Base-by-base conservation (phyloP, 495 filamentous ascomycete genomes). In the Talaromyces ruber region DNA sequence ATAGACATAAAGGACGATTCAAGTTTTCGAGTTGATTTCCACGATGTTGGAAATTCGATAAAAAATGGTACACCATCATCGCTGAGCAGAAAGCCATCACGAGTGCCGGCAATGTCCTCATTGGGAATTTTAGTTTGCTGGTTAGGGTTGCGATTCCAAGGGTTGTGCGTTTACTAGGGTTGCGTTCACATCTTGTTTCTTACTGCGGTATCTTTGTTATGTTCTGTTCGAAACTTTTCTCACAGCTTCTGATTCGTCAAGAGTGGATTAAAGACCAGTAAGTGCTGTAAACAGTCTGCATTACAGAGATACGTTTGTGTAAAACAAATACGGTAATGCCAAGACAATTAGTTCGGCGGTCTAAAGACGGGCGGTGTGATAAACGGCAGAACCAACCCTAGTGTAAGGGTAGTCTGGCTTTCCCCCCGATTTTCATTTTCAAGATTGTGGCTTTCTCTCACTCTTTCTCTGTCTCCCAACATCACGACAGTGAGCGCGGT, bases 341-440 rank as follows among this genome's bases (percentile, higher is more conserved):
- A 22, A 22, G 51, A 6, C 24, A 6, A 6, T 54, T 22, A 54
- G n/a, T 28, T 25, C 3, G 28, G 5, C 21, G 16, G 22, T 6
- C 7, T n/a, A 14, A 30, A 4, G 16, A 6, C 16, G n/a, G 28
- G 54, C 54, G 54, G 54, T 57, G 54, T 34, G 16, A 22, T 3
- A 3, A n/a, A 3, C 8, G 54, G 54, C 54, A 57, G 26, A 57
- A 57, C 29, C 54, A 32, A 57, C 54, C 54, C 54, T 57, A 57
- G 54, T 57, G 54, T 57, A 21, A 57, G 54, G 54, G 22, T 57
- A 30, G 26, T 57, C 29, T 25, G 16, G 28, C 16, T 16, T 30
- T 14, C 54, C 54, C 26, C 29, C 26, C 5, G 54, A 26, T 29
- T 55, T 30, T 30, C 16, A 28, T 32, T 57, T 57, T 34, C 29